These are phyloP conservation scores for Gliomastix tumulicola DNA, from an alignment of 2,329 filamentous ascomycete genomes.

Conservation along the genomic window DNA sequence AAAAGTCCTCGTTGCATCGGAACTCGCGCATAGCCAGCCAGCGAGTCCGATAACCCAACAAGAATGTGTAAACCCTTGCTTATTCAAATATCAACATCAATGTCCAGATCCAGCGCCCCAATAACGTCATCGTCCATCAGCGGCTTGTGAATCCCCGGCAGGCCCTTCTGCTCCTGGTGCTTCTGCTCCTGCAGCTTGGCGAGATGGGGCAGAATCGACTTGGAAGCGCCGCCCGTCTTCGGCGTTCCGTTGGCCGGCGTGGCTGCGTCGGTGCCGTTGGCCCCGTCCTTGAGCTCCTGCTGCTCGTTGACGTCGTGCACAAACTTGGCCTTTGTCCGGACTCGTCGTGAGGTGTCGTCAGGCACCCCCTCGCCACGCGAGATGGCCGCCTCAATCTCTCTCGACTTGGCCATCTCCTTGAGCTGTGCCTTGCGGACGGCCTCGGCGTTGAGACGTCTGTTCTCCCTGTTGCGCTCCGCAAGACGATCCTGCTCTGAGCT, in stretches of 20 bases:
- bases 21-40: too few relatives aligned
- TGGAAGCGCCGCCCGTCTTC: constrained; percentile 22
- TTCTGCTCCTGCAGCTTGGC: constrained; percentile 46
- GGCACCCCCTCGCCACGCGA: constrained; percentile 56
- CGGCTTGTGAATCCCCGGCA: constrained; percentile 67
- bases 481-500: constrained; percentile 72
- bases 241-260: constrained; percentile 49
- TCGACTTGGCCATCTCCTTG: constrained; percentile 62
- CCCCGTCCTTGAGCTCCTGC: constrained; percentile 37
- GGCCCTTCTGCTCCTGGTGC: constrained; percentile 49
- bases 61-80: too few relatives aligned
- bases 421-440: constrained; percentile 87
- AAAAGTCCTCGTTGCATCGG: too few relatives aligned
- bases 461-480: constrained; percentile 75
- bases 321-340: constrained; percentile 62
- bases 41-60: too few relatives aligned
- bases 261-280: constrained; percentile 36
- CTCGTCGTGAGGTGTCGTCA: constrained; percentile 53
- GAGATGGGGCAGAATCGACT: constrained; percentile 39
- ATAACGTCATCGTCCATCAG: constrained; percentile 91
- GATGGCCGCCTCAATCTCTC: constrained; percentile 52
- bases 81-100: constrained; percentile 85
- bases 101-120: constrained; percentile 78
- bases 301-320: constrained; percentile 55
- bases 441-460: constrained; percentile 78